Evolutionary conservation across 2,329 filamentous ascomycete species (phyloP).

Genomic region (Verticillium zaregamsianum): DNA sequence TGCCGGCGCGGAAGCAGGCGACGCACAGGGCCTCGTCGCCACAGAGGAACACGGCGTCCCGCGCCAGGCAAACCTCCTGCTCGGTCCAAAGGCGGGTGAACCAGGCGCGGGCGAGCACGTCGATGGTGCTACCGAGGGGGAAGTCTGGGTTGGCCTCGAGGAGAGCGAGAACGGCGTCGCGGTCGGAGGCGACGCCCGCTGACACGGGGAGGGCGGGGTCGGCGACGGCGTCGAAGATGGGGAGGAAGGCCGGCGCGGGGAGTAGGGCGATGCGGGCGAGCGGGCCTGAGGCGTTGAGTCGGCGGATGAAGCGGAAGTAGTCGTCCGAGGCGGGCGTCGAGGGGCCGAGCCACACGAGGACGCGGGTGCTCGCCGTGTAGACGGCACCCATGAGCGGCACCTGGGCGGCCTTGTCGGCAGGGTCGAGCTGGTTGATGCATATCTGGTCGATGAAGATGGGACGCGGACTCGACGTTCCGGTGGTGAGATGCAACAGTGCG

Average conservation of each 20-base stretch:
- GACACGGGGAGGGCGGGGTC: slow-evolving; percentile 14
- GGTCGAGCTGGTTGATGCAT: slow-evolving; percentile 7
- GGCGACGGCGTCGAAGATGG: slow-evolving; percentile 25
- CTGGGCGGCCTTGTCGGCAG: slow-evolving; percentile 3
- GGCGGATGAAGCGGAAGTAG: neutral
- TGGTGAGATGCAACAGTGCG: slow-evolving; percentile 19
- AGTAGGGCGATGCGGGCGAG: neutral
- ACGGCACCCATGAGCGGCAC: slow-evolving; percentile 1
- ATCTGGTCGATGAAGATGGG: slow-evolving; percentile 5
- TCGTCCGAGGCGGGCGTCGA: slow-evolving; percentile 13
- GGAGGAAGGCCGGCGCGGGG: slow-evolving; percentile 10
- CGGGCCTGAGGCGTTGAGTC: neutral
- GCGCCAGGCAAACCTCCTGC: slow-evolving; percentile 22
- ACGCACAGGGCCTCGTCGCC: slow-evolving; percentile 10
- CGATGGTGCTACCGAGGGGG: slow-evolving; percentile 19
- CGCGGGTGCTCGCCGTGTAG: neutral
- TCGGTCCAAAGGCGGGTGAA: slow-evolving; percentile 28
- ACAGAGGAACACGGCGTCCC: slow-evolving; percentile 9
- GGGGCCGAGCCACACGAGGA: slow-evolving; percentile 7
- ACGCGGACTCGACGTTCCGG: neutral
- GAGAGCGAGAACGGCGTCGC: slow-evolving; percentile 20
- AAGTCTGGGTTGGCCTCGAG: slow-evolving; percentile 17
- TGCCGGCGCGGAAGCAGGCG: slow-evolving; percentile 10
- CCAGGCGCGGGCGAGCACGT: slow-evolving; percentile 23
- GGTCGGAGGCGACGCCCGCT: slow-evolving; percentile 16